Evolutionary conservation across 345 rosid species (phyloP).

Genomic region (Corchorus olitorius): DNA sequence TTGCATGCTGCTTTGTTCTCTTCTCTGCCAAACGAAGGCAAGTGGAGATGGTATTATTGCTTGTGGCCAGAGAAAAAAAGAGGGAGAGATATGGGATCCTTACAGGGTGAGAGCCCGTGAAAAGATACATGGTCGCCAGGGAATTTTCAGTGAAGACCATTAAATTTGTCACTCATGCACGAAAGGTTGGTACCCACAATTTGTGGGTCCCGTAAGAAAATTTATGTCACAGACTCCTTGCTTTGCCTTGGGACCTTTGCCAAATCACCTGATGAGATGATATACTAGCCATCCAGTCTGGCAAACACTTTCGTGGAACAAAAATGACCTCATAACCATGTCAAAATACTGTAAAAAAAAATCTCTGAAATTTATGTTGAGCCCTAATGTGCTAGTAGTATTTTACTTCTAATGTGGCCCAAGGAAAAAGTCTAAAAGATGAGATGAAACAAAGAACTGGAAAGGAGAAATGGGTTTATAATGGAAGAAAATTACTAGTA

Average conservation of each 20-base stretch:
- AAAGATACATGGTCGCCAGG: conserved; percentile 22
- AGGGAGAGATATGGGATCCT: conserved; percentile 16
- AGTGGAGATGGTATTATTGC: conserved; percentile 32
- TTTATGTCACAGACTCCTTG: neutral
- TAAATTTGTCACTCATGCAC: conserved; percentile 37
- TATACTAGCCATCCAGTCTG: conserved; percentile 19
- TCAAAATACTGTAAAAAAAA: neutral
- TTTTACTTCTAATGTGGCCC: conserved; percentile 10
- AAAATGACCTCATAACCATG: conserved; percentile 5
- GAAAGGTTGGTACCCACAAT: conserved; percentile 12
- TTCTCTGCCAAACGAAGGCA: conserved; percentile 30
- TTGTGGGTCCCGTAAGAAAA: conserved; percentile 18
- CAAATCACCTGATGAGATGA: conserved; percentile 19
- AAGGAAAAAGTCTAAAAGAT: neutral
- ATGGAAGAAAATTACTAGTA: neutral
- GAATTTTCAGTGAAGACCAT: conserved; percentile 22
- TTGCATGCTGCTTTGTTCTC: conserved; percentile 26
- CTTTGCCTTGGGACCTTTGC: neutral
- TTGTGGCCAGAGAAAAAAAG: conserved; percentile 5
- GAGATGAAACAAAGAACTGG: neutral
- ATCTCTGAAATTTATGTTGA: conserved; percentile 1
- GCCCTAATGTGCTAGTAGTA: neutral
- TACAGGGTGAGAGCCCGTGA: conserved; percentile 27
- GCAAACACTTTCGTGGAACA: conserved; percentile 23
- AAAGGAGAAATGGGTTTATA: neutral